phyloP scores from a whole-genome alignment of 73 alveolate genomes.

The Tetrahymena thermophila region DNA sequence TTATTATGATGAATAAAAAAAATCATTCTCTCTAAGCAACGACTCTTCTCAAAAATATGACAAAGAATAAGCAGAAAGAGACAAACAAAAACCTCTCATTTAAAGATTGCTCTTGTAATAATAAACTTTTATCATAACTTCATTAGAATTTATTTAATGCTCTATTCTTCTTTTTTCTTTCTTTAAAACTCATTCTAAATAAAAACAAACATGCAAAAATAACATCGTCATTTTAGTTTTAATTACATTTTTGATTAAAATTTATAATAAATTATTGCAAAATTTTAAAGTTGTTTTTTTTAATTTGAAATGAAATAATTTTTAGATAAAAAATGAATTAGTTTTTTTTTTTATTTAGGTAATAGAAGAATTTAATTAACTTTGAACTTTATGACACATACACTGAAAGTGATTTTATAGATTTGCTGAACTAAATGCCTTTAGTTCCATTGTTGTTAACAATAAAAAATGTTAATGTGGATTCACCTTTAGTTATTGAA shows the following conservation, averaged over 20 bases:
- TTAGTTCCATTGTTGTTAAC: neutral
- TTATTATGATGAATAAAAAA: neutral
- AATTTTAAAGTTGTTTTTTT: no score
- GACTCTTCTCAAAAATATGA: neutral
- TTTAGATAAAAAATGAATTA: no score
- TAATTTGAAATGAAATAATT: no score
- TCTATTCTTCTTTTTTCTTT: no score
- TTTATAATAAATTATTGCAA: no score
- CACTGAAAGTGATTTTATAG: neutral
- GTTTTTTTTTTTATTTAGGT: neutral
- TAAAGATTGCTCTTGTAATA: neutral
- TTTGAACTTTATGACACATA: neutral
- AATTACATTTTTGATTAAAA: no score
- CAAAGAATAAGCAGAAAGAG: neutral
- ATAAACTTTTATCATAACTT: no score
- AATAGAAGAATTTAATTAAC: neutral
- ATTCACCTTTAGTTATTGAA: neutral
- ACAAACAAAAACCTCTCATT: neutral
- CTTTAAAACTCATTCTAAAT: no score
- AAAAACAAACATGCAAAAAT: no score
- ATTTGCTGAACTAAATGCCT: neutral
- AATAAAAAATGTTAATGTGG: neutral
- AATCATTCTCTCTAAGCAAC: neutral
- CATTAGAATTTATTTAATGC: no score
- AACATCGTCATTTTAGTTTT: no score